Evolutionary conservation across 805 yeast genomes (phyloP).

Genomic region (Gaillardinia entomophila): DNA sequence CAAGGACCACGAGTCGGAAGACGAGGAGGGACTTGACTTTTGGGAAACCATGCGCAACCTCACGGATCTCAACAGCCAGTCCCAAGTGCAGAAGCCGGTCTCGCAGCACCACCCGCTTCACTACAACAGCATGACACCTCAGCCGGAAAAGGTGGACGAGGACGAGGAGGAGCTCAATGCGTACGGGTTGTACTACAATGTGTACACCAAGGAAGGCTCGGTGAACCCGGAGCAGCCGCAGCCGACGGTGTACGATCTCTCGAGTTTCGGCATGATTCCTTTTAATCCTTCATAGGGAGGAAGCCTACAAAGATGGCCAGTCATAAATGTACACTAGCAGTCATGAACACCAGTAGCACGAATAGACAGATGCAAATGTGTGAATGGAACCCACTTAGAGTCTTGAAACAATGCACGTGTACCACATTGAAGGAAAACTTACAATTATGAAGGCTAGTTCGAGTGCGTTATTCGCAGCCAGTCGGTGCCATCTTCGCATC

Average conservation of each 20-base stretch:
- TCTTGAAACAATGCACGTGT: too few species aligned
- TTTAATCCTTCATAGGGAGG: conserved; percentile 36
- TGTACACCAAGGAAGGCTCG: conserved; percentile 28
- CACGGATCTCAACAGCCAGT: conserved; percentile 24
- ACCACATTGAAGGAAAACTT: too few species aligned
- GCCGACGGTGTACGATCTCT: conserved; percentile 21
- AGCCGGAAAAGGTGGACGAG: conserved; percentile 20
- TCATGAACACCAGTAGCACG: too few species aligned
- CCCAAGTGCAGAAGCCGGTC: conserved; percentile 30
- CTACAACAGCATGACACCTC: conserved; percentile 13
- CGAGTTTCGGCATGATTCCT: conserved; percentile 35
- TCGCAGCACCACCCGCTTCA: conserved; percentile 54
- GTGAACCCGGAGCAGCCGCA: conserved; percentile 11
- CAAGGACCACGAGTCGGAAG: conserved; percentile 19
- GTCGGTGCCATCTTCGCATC: too few species aligned
- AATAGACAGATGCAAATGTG: too few species aligned
- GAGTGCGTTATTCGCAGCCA: too few species aligned
- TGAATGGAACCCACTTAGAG: too few species aligned
- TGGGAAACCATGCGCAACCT: conserved; percentile 65
- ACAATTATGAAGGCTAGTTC: too few species aligned
- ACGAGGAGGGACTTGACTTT: conserved; percentile 62
- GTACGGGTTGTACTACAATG: conserved; percentile 35
- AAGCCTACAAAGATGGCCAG: background rate
- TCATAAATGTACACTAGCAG: conserved; percentile 2
- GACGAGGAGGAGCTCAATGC: conserved; percentile 29